Evolutionary conservation across 2,329 filamentous ascomycete genomes (phyloP).

Genomic region (Penicillium nordicum): DNA sequence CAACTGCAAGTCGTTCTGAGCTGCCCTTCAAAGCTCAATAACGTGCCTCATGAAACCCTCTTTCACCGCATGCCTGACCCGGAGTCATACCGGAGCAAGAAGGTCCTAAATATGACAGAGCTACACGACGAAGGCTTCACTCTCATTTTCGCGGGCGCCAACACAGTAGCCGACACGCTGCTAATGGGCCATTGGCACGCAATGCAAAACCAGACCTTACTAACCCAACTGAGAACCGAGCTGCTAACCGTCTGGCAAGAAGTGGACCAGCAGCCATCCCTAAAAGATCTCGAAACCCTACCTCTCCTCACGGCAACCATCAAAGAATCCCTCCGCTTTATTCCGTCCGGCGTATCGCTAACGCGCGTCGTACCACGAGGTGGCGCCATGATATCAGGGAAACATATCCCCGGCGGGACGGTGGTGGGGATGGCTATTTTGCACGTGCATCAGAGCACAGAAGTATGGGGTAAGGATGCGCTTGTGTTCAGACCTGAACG

Average conservation of each 20-base stretch:
- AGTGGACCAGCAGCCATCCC: neutral
- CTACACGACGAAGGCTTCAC: slow-evolving; percentile 12
- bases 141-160: slow-evolving; percentile 10
- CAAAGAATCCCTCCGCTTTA: neutral
- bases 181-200: slow-evolving; percentile 11
- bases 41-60: neutral
- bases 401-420: neutral
- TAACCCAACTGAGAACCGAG: neutral
- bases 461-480: neutral
- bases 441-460: neutral
- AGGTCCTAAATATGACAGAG: slow-evolving; percentile 3
- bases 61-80: neutral
- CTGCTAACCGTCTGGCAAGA: neutral
- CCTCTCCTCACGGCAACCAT: neutral
- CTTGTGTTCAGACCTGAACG: neutral
- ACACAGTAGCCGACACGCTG: slow-evolving; percentile 9
- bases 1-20: neutral
- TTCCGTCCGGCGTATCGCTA: neutral
- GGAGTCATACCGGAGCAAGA: neutral
- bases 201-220: neutral
- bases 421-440: neutral
- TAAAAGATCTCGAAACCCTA: neutral
- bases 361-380: neutral
- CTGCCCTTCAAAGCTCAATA: neutral
- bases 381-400: neutral